Evolutionary conservation across 352 stramenopile species (phyloP).

Genomic region (Sclerospora graminicola): DNA sequence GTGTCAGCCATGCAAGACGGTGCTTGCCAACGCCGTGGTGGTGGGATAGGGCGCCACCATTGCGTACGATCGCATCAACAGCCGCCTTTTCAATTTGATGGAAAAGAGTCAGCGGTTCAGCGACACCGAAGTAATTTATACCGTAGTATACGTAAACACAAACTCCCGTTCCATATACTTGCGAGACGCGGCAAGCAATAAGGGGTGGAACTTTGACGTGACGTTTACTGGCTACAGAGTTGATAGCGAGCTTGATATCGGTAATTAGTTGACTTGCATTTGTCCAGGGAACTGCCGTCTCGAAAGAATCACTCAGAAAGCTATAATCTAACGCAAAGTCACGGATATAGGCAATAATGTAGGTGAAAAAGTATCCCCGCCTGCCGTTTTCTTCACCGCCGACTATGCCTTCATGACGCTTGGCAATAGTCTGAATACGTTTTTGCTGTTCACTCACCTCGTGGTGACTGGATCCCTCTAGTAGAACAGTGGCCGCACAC

Average conservation of each 20-base stretch:
- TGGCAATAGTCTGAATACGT: constrained; percentile 54
- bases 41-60: constrained; percentile 89
- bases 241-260: constrained; percentile 50
- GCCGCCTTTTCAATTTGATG: constrained; percentile 57
- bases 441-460: constrained; percentile 40
- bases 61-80: constrained; percentile 81
- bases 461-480: constrained; percentile 62
- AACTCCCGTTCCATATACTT: constrained; percentile 92
- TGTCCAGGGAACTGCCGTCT: constrained; percentile 78
- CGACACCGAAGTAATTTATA: constrained; percentile 86
- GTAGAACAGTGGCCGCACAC: constrained; percentile 81
- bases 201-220: constrained; percentile 75
- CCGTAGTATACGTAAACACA: constrained; percentile 96
- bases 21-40: constrained; percentile 94
- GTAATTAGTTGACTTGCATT: constrained; percentile 43
- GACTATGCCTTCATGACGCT: constrained; percentile 68
- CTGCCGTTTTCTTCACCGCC: constrained; percentile 80
- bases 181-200: constrained; percentile 88
- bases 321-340: constrained; percentile 91
- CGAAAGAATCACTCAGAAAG: constrained; percentile 88
- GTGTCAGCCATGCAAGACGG: constrained; percentile 71
- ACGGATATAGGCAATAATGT: constrained; percentile 91
- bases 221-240: constrained; percentile 20
- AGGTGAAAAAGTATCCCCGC: constrained; percentile 91
- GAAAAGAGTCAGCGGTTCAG: constrained; percentile 76